Evolutionary conservation across 148 eudicot genomes (phyloP).

Genomic region (Camellia japonica): DNA sequence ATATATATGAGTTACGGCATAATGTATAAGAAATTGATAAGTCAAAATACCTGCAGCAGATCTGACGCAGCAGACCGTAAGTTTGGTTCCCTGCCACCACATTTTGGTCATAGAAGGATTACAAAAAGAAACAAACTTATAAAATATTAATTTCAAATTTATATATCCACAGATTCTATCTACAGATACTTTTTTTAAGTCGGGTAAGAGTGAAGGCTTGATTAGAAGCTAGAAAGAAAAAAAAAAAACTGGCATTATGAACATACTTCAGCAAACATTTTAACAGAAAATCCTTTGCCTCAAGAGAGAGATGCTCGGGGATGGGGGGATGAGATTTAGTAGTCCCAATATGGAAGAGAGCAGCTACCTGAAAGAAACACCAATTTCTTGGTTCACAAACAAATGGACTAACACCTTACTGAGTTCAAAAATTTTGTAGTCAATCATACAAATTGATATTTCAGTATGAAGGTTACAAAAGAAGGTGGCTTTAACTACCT

Average conservation of each 20-base stretch:
- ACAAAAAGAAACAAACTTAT: neutral
- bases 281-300: constrained; percentile 71
- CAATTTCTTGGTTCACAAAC: constrained; percentile 14
- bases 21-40: neutral
- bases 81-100: constrained; percentile 54
- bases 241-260: neutral
- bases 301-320: constrained; percentile 77
- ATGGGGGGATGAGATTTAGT: constrained; percentile 87
- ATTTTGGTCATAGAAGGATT: constrained; percentile 11
- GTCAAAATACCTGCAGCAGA: constrained; percentile 48
- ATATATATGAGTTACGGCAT: neutral
- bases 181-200: neutral
- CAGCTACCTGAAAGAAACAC: constrained; percentile 53
- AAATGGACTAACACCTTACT: neutral
- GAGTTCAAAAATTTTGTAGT: neutral
- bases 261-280: constrained; percentile 76
- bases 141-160: neutral
- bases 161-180: neutral
- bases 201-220: neutral
- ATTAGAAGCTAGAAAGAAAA: neutral
- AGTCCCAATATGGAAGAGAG: constrained; percentile 75
- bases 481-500: constrained; percentile 42
- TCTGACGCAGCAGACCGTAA: constrained; percentile 76
- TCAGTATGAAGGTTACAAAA: neutral
- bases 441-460: neutral